Conservation (phyloP, 2,329 filamentous ascomycete genomes). For the Fusarium sp. region DNA sequence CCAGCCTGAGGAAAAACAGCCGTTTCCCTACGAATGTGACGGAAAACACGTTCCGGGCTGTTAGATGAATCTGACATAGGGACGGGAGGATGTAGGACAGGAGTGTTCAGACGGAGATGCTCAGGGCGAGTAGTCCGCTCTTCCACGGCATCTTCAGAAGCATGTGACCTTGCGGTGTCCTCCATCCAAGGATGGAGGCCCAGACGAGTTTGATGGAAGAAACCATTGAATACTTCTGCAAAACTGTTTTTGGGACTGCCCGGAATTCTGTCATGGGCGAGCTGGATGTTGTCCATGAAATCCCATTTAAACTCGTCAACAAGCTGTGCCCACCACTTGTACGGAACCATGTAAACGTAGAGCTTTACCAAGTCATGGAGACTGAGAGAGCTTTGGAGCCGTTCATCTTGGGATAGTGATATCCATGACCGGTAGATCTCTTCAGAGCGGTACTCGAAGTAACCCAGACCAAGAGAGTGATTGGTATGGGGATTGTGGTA, state of each 20-base stretch:
- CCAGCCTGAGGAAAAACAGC: neutral
- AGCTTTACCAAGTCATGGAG: neutral
- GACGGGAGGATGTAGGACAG: neutral
- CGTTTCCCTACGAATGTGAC: constrained; percentile 3
- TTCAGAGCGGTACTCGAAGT: constrained; percentile 43
- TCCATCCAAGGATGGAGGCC: constrained; percentile 16
- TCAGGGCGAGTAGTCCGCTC: neutral
- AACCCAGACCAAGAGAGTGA: constrained; percentile 6
- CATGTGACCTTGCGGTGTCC: no score
- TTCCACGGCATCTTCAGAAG: neutral
- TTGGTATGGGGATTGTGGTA: constrained; percentile 37
- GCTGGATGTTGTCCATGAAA: constrained; percentile 6
- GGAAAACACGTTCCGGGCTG: neutral
- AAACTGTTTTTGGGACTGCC: neutral
- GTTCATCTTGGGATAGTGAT: neutral
- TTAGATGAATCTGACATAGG: neutral
- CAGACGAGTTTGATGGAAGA: constrained; percentile 4
- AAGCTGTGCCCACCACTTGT: constrained; percentile 1
- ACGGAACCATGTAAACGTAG: constrained; percentile 21
- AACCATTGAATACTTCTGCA: neutral
- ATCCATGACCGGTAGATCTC: constrained; percentile 47
- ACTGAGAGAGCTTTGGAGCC: neutral
- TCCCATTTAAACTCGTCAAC: neutral
- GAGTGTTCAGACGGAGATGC: neutral
- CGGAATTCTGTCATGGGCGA: neutral